Percentiles rank a stretch among this genome's conserved stretches.
These are phyloP conservation scores for Aspergillus bombycis DNA, from an alignment of 2,329 filamentous ascomycete genomes.

Conservation along the genomic window DNA sequence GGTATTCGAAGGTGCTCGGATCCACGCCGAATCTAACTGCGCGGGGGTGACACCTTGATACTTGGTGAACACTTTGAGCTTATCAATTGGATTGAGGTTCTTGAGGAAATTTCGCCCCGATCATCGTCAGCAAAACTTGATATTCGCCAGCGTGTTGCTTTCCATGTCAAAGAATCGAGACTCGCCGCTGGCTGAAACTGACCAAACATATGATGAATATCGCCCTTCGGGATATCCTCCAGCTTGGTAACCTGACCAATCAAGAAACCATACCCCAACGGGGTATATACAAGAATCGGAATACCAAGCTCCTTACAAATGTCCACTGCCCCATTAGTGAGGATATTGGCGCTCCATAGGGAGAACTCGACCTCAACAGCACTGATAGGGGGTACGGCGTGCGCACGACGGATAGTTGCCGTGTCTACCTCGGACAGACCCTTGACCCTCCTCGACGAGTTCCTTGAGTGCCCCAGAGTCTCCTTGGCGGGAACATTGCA, in stretches of 20 bases:
- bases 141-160: neutral
- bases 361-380: neutral
- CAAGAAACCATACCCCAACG: slow-evolving; percentile 1
- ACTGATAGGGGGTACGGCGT: neutral
- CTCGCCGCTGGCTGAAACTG: neutral
- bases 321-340: neutral
- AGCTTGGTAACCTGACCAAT: neutral
- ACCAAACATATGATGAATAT: neutral
- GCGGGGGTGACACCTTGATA: neutral
- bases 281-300: neutral
- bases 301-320: neutral
- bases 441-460: neutral
- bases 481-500: neutral
- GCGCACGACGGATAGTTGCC: neutral
- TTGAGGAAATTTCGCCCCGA: neutral
- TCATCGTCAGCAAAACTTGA: neutral
- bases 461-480: slow-evolving; percentile 1
- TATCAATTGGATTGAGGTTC: neutral
- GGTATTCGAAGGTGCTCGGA: neutral
- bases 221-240: neutral
- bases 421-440: neutral
- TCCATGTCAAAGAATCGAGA: neutral
- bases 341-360: neutral
- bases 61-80: neutral
- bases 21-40: neutral